phyloP scores from a whole-genome alignment of 352 stramenopile genomes.

The Globisporangium recalcitrans region DNA sequence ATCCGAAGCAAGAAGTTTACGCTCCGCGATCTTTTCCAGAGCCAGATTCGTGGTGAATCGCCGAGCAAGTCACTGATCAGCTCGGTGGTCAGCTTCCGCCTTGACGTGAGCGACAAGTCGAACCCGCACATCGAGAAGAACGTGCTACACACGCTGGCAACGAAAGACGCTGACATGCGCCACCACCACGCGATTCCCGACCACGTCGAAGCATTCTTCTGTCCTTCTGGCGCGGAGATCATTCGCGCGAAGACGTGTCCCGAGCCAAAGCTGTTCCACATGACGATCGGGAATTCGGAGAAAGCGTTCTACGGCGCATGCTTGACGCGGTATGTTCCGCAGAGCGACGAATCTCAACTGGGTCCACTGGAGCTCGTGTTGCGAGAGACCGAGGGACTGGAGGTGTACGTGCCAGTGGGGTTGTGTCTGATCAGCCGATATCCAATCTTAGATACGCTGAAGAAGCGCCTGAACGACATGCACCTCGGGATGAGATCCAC shows the following conservation, averaged over 20 bases:
- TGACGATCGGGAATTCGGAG: slow-evolving; percentile 79
- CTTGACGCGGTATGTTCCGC: slow-evolving; percentile 71
- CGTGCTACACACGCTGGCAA: slow-evolving; percentile 64
- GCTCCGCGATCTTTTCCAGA: slow-evolving; percentile 59
- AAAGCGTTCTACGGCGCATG: slow-evolving; percentile 79
- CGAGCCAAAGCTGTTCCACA: slow-evolving; percentile 68
- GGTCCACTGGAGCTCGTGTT: slow-evolving; percentile 72
- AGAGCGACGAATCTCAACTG: slow-evolving; percentile 62
- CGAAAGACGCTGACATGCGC: slow-evolving; percentile 52
- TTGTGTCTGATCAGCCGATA: slow-evolving; percentile 82
- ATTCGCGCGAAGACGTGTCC: slow-evolving; percentile 53
- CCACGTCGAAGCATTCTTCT: slow-evolving; percentile 82
- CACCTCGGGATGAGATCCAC: slow-evolving; percentile 48
- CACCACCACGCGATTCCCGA: slow-evolving; percentile 79
- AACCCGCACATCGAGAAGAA: slow-evolving; percentile 59
- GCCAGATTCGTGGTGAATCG: slow-evolving; percentile 48
- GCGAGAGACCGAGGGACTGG: slow-evolving; percentile 73
- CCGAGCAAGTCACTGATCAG: slow-evolving; percentile 66
- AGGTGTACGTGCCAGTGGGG: slow-evolving; percentile 70
- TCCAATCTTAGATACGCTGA: slow-evolving; percentile 76
- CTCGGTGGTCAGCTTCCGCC: slow-evolving; percentile 60
- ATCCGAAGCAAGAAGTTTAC: slow-evolving; percentile 69
- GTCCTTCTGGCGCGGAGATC: slow-evolving; percentile 49
- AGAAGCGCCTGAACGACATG: slow-evolving; percentile 57
- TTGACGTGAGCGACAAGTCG: slow-evolving; percentile 56